Evolutionary conservation across 2,329 filamentous ascomycete species (phyloP).

Genomic region (Nigrospora sphaerica): DNA sequence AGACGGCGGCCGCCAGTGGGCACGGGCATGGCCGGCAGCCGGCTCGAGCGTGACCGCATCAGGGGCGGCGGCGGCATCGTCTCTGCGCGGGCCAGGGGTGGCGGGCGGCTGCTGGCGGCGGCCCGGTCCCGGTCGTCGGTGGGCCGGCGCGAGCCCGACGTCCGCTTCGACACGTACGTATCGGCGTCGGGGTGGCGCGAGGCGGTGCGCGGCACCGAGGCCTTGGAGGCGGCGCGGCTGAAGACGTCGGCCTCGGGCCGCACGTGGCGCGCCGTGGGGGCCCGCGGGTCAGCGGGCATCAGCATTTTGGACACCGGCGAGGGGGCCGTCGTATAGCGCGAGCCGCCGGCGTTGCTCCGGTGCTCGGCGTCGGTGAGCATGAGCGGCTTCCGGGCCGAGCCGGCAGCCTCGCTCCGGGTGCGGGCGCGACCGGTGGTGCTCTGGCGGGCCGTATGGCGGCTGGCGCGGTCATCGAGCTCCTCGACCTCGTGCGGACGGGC

Average conservation of each 20-base stretch:
- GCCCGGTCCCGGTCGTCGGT: slow-evolving; percentile 25
- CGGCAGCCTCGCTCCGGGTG: slow-evolving; percentile 31
- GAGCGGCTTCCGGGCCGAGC: slow-evolving; percentile 26
- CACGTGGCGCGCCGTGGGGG: background rate
- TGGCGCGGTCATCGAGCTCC: slow-evolving; percentile 31
- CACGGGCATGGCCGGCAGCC: no score
- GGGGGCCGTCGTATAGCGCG: slow-evolving; percentile 23
- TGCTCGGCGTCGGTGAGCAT: slow-evolving; percentile 33
- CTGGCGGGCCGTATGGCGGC: slow-evolving; percentile 31
- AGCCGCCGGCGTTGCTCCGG: slow-evolving; percentile 27
- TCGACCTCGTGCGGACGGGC: slow-evolving; percentile 23
- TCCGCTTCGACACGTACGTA: slow-evolving; percentile 3
- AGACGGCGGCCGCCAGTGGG: background rate
- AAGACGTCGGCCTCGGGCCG: slow-evolving; percentile 2
- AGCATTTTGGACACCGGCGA: slow-evolving; percentile 5
- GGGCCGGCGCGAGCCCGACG: no score
- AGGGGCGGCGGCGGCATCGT: background rate
- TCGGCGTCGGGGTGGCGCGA: slow-evolving; percentile 3
- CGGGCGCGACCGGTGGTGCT: slow-evolving; percentile 24
- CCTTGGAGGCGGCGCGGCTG: slow-evolving; percentile 4
- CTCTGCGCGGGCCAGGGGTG: background rate
- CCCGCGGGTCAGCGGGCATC: no score
- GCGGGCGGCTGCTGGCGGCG: slow-evolving; percentile 8
- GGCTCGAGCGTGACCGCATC: no score
- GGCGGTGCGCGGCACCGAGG: slow-evolving; percentile 2